A percentile compares a stretch with the other conserved stretches of the same genome.
Conservation (phyloP, 164 flowering plant species). For the Kalanchoe fedtschenkoi region DNA sequence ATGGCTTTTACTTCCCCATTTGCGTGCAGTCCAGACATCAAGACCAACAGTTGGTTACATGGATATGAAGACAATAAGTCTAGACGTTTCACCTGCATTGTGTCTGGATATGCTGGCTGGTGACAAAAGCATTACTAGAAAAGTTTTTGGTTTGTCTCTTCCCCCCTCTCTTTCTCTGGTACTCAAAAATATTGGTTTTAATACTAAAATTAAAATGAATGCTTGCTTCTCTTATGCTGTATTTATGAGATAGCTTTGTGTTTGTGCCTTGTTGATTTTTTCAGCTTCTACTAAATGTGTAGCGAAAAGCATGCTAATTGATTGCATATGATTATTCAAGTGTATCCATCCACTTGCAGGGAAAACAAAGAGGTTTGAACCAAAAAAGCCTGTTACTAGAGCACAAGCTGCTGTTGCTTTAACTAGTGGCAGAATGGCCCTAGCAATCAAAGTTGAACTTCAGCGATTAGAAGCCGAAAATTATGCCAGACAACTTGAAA, state of each 20-base stretch:
- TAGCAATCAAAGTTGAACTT: slow-evolving; percentile 44
- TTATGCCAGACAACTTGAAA: slow-evolving; percentile 31
- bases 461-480: slow-evolving; percentile 58
- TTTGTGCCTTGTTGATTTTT: too few species aligned
- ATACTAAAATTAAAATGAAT: not conserved
- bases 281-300: not conserved
- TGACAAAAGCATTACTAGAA: slow-evolving; percentile 67
- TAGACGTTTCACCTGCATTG: slow-evolving; percentile 40
- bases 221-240: not conserved
- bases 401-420: slow-evolving; percentile 90
- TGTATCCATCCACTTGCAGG: slow-evolving; percentile 34
- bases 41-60: slow-evolving; percentile 44
- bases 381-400: slow-evolving; percentile 66
- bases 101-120: slow-evolving; percentile 62
- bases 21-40: slow-evolving; percentile 89
- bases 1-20: slow-evolving; percentile 55
- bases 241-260: not conserved
- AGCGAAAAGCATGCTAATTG: not conserved
- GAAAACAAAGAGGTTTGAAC: slow-evolving; percentile 69
- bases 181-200: not conserved
- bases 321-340: not conserved
- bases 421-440: slow-evolving; percentile 59
- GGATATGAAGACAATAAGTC: slow-evolving; percentile 49
- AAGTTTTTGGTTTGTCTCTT: slow-evolving; percentile 64
- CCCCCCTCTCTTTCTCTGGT: slow-evolving; percentile 6